Percentiles rank a stretch among this genome's conserved stretches.
These are phyloP conservation scores for Echinosophora koreensis DNA, from an alignment of 306 rosid genomes.

Conservation along the genomic window DNA sequence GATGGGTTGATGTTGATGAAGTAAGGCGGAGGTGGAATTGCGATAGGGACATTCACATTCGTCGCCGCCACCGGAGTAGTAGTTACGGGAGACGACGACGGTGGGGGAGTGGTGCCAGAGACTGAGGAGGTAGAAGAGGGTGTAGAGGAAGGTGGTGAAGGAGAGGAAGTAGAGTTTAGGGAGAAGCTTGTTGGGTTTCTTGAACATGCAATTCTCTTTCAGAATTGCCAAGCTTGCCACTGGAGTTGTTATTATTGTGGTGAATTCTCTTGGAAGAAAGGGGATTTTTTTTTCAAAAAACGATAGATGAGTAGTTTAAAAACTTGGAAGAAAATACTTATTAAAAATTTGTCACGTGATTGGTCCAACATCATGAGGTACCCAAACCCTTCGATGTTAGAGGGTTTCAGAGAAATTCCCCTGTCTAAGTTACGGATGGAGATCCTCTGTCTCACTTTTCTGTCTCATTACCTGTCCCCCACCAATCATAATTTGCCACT, in stretches of 20 bases:
- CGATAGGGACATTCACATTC: background rate
- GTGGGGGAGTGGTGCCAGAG: slow-evolving; percentile 66
- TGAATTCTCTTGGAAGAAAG: too few relatives aligned
- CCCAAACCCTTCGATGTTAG: too few relatives aligned
- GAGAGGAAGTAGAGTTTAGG: slow-evolving; percentile 56
- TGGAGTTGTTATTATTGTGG: background rate
- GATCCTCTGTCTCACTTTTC: too few relatives aligned
- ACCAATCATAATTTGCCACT: too few relatives aligned
- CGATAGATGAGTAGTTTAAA: too few relatives aligned
- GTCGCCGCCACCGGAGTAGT: background rate
- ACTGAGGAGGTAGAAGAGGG: slow-evolving; percentile 69
- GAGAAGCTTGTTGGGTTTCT: slow-evolving; percentile 48
- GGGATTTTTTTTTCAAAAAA: too few relatives aligned
- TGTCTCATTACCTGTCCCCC: too few relatives aligned
- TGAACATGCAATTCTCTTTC: background rate
- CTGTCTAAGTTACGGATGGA: too few relatives aligned
- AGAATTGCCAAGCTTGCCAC: slow-evolving; percentile 57
- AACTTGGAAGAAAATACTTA: too few relatives aligned
- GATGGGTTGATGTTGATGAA: background rate
- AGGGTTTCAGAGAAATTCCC: too few relatives aligned
- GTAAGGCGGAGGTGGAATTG: background rate
- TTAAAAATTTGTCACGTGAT: too few relatives aligned
- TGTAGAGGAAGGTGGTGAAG: slow-evolving; percentile 62
- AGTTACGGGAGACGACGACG: background rate
- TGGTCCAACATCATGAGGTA: too few relatives aligned